These are phyloP conservation scores for Chernovozyma sophiae-reginae DNA, from an alignment of 1,139 yeast genomes.

Conservation along the genomic window DNA sequence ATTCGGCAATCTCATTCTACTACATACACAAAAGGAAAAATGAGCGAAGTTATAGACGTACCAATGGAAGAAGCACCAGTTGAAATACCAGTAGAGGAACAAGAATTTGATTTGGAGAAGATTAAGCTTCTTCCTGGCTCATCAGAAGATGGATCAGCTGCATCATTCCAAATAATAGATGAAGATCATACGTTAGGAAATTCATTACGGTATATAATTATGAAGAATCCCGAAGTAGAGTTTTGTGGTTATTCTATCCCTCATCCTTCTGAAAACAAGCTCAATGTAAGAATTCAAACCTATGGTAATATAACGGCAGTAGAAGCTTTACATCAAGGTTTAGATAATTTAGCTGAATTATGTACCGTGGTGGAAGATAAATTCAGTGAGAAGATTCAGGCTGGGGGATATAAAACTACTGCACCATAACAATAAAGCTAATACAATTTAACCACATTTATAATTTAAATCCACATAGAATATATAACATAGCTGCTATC, in stretches of 20 bases:
- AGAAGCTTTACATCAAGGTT: conserved; percentile 89
- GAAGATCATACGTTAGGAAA: conserved; percentile 97
- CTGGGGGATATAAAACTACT: conserved; percentile 44
- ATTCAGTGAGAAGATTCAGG: conserved; percentile 61
- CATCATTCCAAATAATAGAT: conserved; percentile 85
- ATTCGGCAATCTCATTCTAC: neutral
- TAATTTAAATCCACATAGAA: neutral
- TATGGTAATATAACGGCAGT: conserved; percentile 86
- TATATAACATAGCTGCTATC: no score
- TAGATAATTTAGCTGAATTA: conserved; percentile 76
- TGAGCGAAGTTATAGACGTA: conserved; percentile 17
- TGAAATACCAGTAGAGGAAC: conserved; percentile 24
- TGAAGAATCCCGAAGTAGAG: conserved; percentile 97
- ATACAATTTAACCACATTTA: neutral
- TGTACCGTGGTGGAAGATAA: conserved; percentile 80
- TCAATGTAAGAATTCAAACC: conserved; percentile 91
- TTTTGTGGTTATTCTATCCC: conserved; percentile 98
- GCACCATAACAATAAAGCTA: conserved; percentile 34
- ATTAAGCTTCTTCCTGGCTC: conserved; percentile 75
- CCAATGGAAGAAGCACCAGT: conserved; percentile 16
- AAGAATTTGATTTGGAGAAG: conserved; percentile 47
- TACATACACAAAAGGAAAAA: neutral
- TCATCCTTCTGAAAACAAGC: conserved; percentile 92
- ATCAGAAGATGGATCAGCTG: conserved; percentile 93
- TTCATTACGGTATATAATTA: conserved; percentile 85